A percentile compares a stretch with the other conserved stretches of the same genome.
These are phyloP conservation scores for Hortaea sp. DNA, from an alignment of 2,329 filamentous ascomycete genomes.

Conservation along the genomic window DNA sequence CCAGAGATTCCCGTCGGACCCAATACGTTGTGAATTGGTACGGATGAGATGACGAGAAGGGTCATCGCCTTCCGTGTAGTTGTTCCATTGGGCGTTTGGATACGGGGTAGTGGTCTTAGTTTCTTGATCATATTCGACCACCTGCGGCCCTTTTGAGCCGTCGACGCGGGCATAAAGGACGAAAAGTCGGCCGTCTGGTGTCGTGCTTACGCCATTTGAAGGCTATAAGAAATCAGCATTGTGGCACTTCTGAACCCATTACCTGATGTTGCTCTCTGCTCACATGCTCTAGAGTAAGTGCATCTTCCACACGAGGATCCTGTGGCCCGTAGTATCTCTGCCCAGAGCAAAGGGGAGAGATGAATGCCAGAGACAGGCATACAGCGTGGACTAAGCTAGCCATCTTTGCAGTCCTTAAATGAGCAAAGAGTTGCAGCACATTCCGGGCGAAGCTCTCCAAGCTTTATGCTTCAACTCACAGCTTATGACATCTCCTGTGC, in stretches of 20 bases:
- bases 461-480: background rate
- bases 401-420: background rate
- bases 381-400: background rate
- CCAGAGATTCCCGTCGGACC: slow-evolving; percentile 25
- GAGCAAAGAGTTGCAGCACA: background rate
- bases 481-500: background rate
- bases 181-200: slow-evolving; percentile 22
- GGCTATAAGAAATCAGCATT: slow-evolving; percentile 3
- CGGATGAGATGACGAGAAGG: slow-evolving; percentile 17
- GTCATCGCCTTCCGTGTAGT: slow-evolving; percentile 18
- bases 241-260: too few species aligned
- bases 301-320: background rate
- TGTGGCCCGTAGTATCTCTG: slow-evolving; percentile 1
- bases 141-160: slow-evolving; percentile 21
- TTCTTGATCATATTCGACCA: slow-evolving; percentile 19
- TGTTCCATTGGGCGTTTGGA: slow-evolving; percentile 24
- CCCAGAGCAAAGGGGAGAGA: background rate
- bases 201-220: slow-evolving; percentile 18
- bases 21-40: slow-evolving; percentile 22
- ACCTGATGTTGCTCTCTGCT: too few species aligned
- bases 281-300: background rate
- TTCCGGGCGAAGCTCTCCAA: background rate
- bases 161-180: slow-evolving; percentile 21
- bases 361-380: background rate
- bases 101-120: slow-evolving; percentile 17